These are phyloP conservation scores for Talaromyces liani DNA, from an alignment of 495 filamentous ascomycete genomes.

Conservation along the genomic window DNA sequence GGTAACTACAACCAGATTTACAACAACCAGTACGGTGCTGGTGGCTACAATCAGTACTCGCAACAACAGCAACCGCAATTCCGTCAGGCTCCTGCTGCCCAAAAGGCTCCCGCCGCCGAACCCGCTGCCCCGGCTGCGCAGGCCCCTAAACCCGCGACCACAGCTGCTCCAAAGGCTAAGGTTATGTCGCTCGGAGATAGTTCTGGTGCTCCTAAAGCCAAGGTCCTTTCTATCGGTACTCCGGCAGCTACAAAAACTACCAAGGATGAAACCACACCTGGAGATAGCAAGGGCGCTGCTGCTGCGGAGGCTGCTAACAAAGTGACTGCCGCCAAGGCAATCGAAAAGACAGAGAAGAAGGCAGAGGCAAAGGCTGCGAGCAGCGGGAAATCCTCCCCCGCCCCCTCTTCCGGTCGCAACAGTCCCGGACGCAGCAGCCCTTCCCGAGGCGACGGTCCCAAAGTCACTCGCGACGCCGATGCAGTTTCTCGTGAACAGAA, in stretches of 20 bases:
- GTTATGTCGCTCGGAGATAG: conserved; percentile 54
- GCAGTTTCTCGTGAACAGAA: conserved; percentile 80
- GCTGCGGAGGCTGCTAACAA: conserved; percentile 53
- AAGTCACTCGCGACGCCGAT: conserved; percentile 63
- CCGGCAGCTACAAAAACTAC: conserved; percentile 31
- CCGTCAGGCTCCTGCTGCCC: conserved; percentile 50
- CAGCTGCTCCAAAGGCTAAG: conserved; percentile 55
- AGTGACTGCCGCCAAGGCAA: conserved; percentile 70
- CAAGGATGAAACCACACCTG: conserved; percentile 38
- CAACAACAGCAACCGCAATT: conserved; percentile 48
- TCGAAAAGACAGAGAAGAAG: conserved; percentile 67
- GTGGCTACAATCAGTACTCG: conserved; percentile 35
- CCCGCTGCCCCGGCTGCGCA: conserved; percentile 21
- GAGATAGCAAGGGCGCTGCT: conserved; percentile 47
- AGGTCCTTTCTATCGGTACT: conserved; percentile 60
- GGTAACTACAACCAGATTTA: conserved; percentile 56
- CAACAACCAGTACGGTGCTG: conserved; percentile 44
- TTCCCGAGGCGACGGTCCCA: conserved; percentile 38
- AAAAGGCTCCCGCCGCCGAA: conserved; percentile 27
- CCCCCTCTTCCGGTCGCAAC: conserved; percentile 69
- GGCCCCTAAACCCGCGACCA: conserved; percentile 22
- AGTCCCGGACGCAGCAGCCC: conserved; percentile 55
- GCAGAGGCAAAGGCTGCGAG: conserved; percentile 33
- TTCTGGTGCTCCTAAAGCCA: conserved; percentile 48
- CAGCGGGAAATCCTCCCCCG: conserved; percentile 68